Base-by-base conservation (phyloP, 495 filamentous ascomycete genomes). In the Tuber borchii region DNA sequence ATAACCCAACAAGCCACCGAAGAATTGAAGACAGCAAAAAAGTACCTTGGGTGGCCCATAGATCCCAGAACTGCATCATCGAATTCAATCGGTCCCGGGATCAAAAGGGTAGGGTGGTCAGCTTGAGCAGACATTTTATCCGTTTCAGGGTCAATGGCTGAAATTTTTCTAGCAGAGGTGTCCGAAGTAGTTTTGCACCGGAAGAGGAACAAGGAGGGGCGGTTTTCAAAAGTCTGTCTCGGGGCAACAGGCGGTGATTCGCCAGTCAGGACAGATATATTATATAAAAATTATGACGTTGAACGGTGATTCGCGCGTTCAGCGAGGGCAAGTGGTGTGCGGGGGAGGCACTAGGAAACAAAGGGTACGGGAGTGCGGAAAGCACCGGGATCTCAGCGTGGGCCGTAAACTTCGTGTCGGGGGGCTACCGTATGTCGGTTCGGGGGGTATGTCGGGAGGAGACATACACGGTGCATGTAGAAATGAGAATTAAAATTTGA, bases 1-100 rank as follows among this genome's bases (percentile, higher is more conserved):
- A 19, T 65, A 77, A 73, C 12, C 7, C 2, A 20, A 73, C 34
- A 44, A 74, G 46, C 44, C 61, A 20, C 22, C 31, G 9, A n/a
- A 51, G 65, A 46, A 46, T 48, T 19, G 46, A 61, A 71, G 40
- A 37, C 39, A 9, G 44, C 1, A 2, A 48, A 72, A 73, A 86
- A 88, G 83, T 83, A 97, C 94, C 94, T 95, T 86, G 91, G 97
- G 86, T 98, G 95, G 84, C 91, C 88, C 95, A 98, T 98, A 74
- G 94, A 92, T 84, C 93, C 88, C 69, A 99, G 89, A 71, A 99
- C 95, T 68, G 90, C 94, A 93, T 99, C 95, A 84, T 97, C 95
- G 82, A 98, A 98, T 86, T 99, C 95, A 83, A 99, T 95, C 83
- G 95, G 95, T 42, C 95, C 95, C 39, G 95, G 95, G 82, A 99